phyloP scores from a whole-genome alignment of 2,329 filamentous ascomycete species.

The Fusarium staphyleae region DNA sequence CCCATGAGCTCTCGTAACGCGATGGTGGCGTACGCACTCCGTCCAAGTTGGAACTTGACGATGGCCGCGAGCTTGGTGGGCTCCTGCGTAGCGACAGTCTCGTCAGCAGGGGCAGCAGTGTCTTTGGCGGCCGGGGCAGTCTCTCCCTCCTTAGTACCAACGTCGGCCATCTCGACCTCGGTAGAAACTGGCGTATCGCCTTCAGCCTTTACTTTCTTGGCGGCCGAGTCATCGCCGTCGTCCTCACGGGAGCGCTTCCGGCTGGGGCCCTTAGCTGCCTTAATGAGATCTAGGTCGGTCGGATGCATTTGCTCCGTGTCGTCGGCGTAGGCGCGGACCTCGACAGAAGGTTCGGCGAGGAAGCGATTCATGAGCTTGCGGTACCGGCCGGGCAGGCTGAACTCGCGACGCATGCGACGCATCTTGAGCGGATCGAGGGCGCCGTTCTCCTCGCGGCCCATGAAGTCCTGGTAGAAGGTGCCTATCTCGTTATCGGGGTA shows the following conservation, averaged over 20 bases:
- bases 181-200: conserved; percentile 5
- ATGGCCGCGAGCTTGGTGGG: conserved; percentile 66
- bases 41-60: conserved; percentile 77
- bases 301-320: conserved; percentile 85
- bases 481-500: conserved; percentile 87
- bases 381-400: conserved; percentile 88
- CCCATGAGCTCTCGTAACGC: conserved; percentile 78
- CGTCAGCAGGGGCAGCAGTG: not conserved
- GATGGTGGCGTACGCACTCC: conserved; percentile 86
- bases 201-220: conserved; percentile 41
- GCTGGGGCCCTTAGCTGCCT: conserved; percentile 44
- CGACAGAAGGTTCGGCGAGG: conserved; percentile 67
- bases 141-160: conserved; percentile 12
- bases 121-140: conserved; percentile 13
- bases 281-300: conserved; percentile 80
- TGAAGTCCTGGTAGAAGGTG: conserved; percentile 85
- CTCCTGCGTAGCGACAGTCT: conserved; percentile 13
- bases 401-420: conserved; percentile 84
- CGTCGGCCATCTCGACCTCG: conserved; percentile 30
- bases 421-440: conserved; percentile 83
- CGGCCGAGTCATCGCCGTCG: conserved; percentile 19
- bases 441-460: conserved; percentile 81
- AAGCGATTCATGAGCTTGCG: conserved; percentile 82
- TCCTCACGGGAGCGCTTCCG: conserved; percentile 35
- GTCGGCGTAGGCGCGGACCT: conserved; percentile 73